Evolutionary conservation across 768 basidiomycete genomes (phyloP), one percentile per base, ranked within the genome.

Genomic region (Phanerochaete carnosa): DNA sequence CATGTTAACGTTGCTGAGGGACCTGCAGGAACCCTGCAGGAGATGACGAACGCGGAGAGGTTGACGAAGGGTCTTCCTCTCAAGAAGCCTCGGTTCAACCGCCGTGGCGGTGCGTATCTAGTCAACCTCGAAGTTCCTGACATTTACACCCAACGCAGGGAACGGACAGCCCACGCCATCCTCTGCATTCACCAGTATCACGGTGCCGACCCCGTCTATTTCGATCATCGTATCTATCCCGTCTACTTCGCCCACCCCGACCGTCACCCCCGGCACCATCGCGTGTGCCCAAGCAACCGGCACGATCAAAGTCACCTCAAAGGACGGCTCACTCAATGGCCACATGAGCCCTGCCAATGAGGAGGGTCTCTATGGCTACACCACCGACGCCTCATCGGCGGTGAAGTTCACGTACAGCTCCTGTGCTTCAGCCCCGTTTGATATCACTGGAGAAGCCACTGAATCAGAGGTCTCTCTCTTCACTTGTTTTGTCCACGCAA

Each of bases 21-120:
- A n/a, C n/a, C n/a, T n/a, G n/a, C 13, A 9, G 16, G 23, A 15
- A 26, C 23, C 33, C 54, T 22, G 35, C 54, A 37, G 25, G 54
- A 55, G 23, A 55, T 55, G 54, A 55, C 54, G 35, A 55, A 55
- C 35, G 54, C 35, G 23, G 23, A 39, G 37, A 35, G 54, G 22
- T 22, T 55, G 16, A 23, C 54, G 22, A 23, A 26, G 13, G 54
- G 54, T 25, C 35, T 55, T 1, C 54, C 54, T 5, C 54, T 25
- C 23, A 55, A 55, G 54, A 37, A 43, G 37, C 54, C 54, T 9
- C 51, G 23, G 30, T 32, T 51, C 26, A 16, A 52, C 29, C 51
- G 51, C 32, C 51, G 51, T 30, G 26, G 11, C 26, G 49, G 46
- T 51, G 29, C 26, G 49, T 29, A 28, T 19, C 15, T 15, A 35